Conservation (phyloP, 2,329 filamentous ascomycete species). For the Cladosporium austrohemisphaericum region DNA sequence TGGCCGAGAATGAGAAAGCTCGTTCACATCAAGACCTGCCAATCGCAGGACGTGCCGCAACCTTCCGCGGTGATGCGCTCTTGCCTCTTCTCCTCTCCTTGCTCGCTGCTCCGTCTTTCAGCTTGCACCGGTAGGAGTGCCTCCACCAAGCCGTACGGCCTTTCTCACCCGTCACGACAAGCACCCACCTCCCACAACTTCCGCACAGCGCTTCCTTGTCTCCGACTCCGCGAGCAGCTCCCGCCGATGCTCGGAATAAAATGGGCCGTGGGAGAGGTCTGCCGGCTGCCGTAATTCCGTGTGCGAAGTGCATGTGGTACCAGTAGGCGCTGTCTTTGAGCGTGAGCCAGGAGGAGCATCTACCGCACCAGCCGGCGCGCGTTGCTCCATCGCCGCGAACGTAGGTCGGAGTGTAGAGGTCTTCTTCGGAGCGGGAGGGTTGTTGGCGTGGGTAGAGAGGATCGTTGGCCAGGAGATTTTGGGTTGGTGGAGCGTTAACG, state of each 20-base stretch:
- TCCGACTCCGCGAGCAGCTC: slow-evolving; percentile 73
- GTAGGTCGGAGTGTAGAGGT: slow-evolving; percentile 80
- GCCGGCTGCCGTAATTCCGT: slow-evolving; percentile 79
- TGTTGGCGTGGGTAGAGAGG: slow-evolving; percentile 20
- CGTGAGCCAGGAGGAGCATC: slow-evolving; percentile 85
- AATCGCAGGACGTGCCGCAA: not conserved
- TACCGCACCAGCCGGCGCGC: slow-evolving; percentile 84
- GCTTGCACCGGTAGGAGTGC: slow-evolving; percentile 69
- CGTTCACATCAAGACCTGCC: not conserved
- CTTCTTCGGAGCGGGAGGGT: slow-evolving; percentile 63
- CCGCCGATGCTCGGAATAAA: slow-evolving; percentile 51
- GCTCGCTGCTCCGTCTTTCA: slow-evolving; percentile 14
- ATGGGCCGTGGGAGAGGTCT: slow-evolving; percentile 74
- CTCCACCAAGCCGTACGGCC: slow-evolving; percentile 91
- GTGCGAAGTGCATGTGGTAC: slow-evolving; percentile 90
- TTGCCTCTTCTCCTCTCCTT: slow-evolving; percentile 8
- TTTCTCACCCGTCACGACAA: slow-evolving; percentile 79
- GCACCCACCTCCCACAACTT: slow-evolving; percentile 76
- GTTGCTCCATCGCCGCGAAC: slow-evolving; percentile 83
- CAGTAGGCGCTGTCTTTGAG: slow-evolving; percentile 89
- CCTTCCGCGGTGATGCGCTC: slow-evolving; percentile 4
- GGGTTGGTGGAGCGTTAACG: slow-evolving; percentile 1
- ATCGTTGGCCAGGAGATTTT: not conserved
- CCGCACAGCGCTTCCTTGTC: slow-evolving; percentile 78
- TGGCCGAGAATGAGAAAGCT: too few species aligned